Base-by-base conservation (phyloP, 2,329 filamentous ascomycete species). In the Colletotrichum eremochloae region DNA sequence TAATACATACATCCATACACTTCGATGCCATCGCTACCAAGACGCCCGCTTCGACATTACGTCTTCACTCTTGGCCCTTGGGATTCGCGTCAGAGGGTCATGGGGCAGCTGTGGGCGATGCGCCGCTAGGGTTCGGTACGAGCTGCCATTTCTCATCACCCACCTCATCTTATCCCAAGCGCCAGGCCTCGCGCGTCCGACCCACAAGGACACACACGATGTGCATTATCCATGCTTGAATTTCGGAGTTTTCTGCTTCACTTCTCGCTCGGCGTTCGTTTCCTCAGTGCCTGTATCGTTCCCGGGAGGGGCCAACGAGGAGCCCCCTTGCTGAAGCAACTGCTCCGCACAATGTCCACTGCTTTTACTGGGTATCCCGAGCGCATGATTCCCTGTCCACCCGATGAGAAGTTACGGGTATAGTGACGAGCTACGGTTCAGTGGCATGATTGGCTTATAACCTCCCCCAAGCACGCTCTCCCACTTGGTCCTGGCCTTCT, bases 251-350 rank as follows among this genome's bases (percentile, higher is more conserved):
- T 33, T 31, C 52, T 56, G 53, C n/a, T n/a, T n/a, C 53, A 57
- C 12, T 42, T 14, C 11, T 57, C 48, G 18, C 48, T 63, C 58
- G 64, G 68, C 14, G 33, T 60, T 57, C 40, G 68, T 67, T 68
- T 46, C 57, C 9, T 50, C 64, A 8, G 12, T 58, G 42, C 46
- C 36, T 29, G 29, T 8, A 29, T 63, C 57, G 50, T 14, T 68
- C 29, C 52, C 31, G 15, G 20, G 8, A 48, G 29, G 29, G 18
- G 38, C 3, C 24, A n/a, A 65, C 55, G 56, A 62, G 50, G 68
- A 53, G 44, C 29, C 20, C 44, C 65, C 64, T 40, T 63, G 68
- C 29, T 15, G 29, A 52, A 40, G 5, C 2, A 4, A 6, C 4
- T n/a, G 44, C 44, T 53, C 50, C 40, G 68, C 56, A 56, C 12